These are phyloP conservation scores for Serendipita sp. DNA, from an alignment of 1,284 basidiomycete genomes.

Conservation along the genomic window DNA sequence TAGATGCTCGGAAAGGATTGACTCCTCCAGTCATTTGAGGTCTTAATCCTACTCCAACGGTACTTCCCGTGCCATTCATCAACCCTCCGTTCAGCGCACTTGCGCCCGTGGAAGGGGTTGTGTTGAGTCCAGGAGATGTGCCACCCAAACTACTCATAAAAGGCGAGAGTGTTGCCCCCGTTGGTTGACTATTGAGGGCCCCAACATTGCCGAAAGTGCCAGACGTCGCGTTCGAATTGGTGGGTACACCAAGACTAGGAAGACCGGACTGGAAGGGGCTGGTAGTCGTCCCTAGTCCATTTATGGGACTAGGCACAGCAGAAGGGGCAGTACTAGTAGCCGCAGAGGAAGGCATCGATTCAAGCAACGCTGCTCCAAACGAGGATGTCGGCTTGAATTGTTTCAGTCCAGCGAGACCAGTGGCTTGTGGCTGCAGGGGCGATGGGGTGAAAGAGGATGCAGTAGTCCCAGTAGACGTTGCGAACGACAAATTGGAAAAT, in stretches of 20 bases:
- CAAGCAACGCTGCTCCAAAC: constrained; percentile 72
- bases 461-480: constrained; percentile 19
- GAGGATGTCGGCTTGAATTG: constrained; percentile 84
- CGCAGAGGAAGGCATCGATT: constrained; percentile 44
- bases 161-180: constrained; percentile 16
- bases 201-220: constrained; percentile 12
- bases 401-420: constrained; percentile 72
- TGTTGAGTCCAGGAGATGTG: constrained; percentile 17
- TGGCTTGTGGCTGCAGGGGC: constrained; percentile 56
- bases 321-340: constrained; percentile 2
- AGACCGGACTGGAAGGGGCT: neutral
- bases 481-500: constrained; percentile 30
- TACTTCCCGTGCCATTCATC: constrained; percentile 20
- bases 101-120: constrained; percentile 16
- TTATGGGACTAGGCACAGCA: neutral
- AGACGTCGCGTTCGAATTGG: neutral
- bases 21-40: constrained; percentile 63
- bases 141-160: neutral
- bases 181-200: constrained; percentile 22
- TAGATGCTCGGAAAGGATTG: constrained; percentile 65
- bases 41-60: constrained; percentile 46
- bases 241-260: neutral
- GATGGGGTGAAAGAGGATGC: constrained; percentile 15
- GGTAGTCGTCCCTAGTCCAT: neutral
- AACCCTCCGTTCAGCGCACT: constrained; percentile 19